These are phyloP conservation scores for Oidiodendron maius DNA, from an alignment of 495 filamentous ascomycete species.

Conservation along the genomic window DNA sequence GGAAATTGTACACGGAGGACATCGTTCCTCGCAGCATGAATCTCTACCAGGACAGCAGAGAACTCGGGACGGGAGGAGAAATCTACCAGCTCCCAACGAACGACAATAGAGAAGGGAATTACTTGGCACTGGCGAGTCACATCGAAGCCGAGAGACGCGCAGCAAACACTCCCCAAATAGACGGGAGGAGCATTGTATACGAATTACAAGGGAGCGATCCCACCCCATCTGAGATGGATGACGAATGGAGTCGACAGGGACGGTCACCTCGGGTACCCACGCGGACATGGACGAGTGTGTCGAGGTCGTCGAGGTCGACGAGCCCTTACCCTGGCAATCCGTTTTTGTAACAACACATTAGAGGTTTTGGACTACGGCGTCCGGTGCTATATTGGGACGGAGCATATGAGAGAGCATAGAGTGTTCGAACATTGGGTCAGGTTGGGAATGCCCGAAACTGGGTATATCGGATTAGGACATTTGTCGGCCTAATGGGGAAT, in stretches of 20 bases:
- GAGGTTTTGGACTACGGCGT: no score
- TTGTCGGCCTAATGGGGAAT: no score
- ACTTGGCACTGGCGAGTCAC: background rate
- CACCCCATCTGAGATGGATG: conserved; percentile 12
- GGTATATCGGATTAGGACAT: no score
- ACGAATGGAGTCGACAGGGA: conserved; percentile 6
- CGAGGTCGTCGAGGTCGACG: background rate
- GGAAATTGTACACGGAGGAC: background rate
- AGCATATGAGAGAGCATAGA: no score
- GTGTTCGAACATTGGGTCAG: no score
- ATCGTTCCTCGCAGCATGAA: background rate
- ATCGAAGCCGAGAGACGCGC: conserved; percentile 2
- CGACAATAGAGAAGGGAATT: conserved; percentile 1
- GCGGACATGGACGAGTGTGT: no score
- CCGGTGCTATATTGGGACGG: no score
- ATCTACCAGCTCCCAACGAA: conserved; percentile 7
- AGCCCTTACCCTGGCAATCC: no score
- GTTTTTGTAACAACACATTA: no score
- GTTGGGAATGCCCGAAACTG: no score
- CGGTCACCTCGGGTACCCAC: no score
- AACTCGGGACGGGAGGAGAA: conserved; percentile 2
- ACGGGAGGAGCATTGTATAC: conserved; percentile 1
- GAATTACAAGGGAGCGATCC: conserved; percentile 11
- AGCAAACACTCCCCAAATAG: conserved; percentile 8
- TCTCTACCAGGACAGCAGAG: background rate